These are phyloP conservation scores for Metschnikowia chrysomelidarum DNA, from an alignment of 805 yeast genomes.

Conservation along the genomic window DNA sequence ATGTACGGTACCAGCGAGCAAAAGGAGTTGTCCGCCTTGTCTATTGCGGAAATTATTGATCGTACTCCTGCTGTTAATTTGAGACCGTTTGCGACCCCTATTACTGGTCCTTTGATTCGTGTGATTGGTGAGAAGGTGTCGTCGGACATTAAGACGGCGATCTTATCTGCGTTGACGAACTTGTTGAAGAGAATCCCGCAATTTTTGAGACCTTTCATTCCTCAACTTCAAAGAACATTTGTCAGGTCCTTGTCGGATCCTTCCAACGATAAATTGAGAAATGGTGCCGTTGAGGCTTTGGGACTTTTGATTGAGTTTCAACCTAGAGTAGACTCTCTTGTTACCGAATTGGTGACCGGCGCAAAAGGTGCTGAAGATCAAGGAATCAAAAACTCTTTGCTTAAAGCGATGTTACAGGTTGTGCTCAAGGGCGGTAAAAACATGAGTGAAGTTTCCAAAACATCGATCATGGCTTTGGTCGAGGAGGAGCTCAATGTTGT, in stretches of 20 bases:
- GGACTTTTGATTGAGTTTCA: conserved; percentile 86
- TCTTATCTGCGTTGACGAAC: conserved; percentile 76
- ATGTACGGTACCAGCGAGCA: conserved; percentile 88
- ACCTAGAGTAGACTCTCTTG: conserved; percentile 91
- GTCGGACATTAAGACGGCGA: conserved; percentile 92
- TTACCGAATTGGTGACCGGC: conserved; percentile 76
- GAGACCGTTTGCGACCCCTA: conserved; percentile 85
- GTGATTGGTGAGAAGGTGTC: conserved; percentile 94
- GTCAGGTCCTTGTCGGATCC: conserved; percentile 87
- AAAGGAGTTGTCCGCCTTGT: conserved; percentile 83
- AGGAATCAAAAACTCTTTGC: conserved; percentile 82
- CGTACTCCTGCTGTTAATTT: conserved; percentile 81
- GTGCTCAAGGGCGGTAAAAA: conserved; percentile 75
- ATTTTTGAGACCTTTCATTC: conserved; percentile 90
- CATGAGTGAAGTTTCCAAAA: conserved; percentile 71
- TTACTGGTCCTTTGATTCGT: conserved; percentile 97
- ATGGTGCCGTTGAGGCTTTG: conserved; percentile 85
- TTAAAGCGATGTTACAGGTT: conserved; percentile 80
- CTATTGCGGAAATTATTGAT: conserved; percentile 81
- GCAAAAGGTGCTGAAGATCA: conserved; percentile 61
- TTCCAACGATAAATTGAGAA: conserved; percentile 65
- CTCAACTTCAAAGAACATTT: conserved; percentile 96
- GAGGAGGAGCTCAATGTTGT: conserved; percentile 59
- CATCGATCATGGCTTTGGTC: conserved; percentile 64
- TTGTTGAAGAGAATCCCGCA: conserved; percentile 83